phyloP scores from a whole-genome alignment of 202 grass and related monocot species.

The Cymbopogon flexuosus region DNA sequence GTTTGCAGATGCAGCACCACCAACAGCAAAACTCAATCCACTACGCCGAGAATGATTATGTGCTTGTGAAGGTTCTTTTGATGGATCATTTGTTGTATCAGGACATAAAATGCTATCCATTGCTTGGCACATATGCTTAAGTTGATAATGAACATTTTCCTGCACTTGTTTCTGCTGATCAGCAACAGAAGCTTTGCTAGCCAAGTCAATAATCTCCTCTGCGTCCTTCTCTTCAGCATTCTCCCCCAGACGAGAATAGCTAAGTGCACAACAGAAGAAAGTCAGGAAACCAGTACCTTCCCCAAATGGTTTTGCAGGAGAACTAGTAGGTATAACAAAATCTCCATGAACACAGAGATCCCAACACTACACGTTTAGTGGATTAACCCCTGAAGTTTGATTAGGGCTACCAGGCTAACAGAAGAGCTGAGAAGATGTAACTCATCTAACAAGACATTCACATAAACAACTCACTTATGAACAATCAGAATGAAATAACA shows the following conservation, averaged over 20 bases:
- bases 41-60: constrained; percentile 40
- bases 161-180: constrained; percentile 90
- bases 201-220: constrained; percentile 81
- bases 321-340: constrained; percentile 5
- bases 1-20: constrained; percentile 37
- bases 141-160: constrained; percentile 78
- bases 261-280: constrained; percentile 38
- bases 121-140: constrained; percentile 46
- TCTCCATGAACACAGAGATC: neutral
- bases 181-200: constrained; percentile 64
- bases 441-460: neutral
- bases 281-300: neutral
- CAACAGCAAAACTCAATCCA: constrained; percentile 75
- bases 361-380: neutral
- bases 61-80: constrained; percentile 25
- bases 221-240: constrained; percentile 74
- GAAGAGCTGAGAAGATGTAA: constrained; percentile 8
- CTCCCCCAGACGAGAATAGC: constrained; percentile 71
- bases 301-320: neutral
- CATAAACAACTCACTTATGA: neutral
- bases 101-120: constrained; percentile 68
- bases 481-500: constrained; percentile 10
- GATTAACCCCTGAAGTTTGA: neutral
- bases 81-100: constrained; percentile 25
- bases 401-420: neutral